phyloP scores from a whole-genome alignment of 1,139 yeast genomes.

The Arxiozyma bovina region DNA sequence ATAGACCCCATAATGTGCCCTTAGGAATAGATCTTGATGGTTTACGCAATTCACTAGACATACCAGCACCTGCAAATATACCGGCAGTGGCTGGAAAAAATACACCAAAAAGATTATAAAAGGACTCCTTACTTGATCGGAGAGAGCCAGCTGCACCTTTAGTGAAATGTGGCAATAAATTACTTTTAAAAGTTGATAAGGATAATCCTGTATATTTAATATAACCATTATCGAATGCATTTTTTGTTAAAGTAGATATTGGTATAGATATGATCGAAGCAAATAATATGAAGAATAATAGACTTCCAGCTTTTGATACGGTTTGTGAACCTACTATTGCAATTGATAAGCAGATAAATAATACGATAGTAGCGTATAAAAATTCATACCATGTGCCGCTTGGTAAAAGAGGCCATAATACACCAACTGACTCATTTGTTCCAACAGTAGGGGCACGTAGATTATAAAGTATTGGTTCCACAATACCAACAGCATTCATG shows the following conservation, averaged over 20 bases:
- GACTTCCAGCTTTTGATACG: conserved; percentile 76
- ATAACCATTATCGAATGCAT: conserved; percentile 44
- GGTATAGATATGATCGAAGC: conserved; percentile 78
- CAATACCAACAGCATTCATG: conserved; percentile 70
- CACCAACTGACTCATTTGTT: conserved; percentile 40
- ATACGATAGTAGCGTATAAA: conserved; percentile 53
- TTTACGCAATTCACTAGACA: conserved; percentile 86
- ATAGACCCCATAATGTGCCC: conserved; percentile 78
- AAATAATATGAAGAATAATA: conserved; percentile 60
- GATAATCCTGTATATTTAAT: conserved; percentile 64
- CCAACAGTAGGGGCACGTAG: conserved; percentile 34
- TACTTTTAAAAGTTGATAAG: conserved; percentile 54
- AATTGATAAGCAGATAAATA: conserved; percentile 64
- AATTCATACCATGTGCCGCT: conserved; percentile 50
- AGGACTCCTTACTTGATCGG: conserved; percentile 56
- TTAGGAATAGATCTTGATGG: conserved; percentile 86
- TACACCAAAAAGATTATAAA: conserved; percentile 80
- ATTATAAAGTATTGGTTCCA: conserved; percentile 63
- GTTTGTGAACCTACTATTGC: conserved; percentile 77
- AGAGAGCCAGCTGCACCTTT: conserved; percentile 89
- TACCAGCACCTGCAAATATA: conserved; percentile 96
- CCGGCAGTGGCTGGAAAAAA: conserved; percentile 98
- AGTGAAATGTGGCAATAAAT: conserved; percentile 72
- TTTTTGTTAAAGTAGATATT: conserved; percentile 55
- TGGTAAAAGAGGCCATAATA: conserved; percentile 44